Base-by-base conservation (phyloP, 805 yeast genomes). In the Metschnikowia lochheadii region DNA sequence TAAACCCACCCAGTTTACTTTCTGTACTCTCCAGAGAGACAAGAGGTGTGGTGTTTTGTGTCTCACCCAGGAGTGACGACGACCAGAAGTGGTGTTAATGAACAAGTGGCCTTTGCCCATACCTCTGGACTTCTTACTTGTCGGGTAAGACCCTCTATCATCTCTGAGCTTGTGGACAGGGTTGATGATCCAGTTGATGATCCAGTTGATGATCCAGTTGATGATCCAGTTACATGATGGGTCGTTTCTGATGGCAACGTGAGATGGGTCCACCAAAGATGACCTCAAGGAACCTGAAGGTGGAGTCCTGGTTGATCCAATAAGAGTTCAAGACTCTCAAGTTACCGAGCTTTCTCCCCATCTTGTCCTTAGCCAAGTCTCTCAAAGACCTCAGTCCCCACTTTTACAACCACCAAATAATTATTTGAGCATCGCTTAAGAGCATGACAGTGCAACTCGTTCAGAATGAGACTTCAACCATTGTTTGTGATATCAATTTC, bases 161-260 rank as follows among this genome's bases (percentile, higher is more conserved):
- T 94, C 99, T 81, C 99, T 90, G 88, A 89, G 97, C 87, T 94
- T 94, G 96, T 94, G 99, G 63, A 94, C 99, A 71, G 99, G 96
- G n/a, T n/a, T n/a, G n/a, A n/a, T n/a, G n/a, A n/a, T n/a, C n/a
- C n/a, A n/a, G n/a, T n/a, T n/a, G n/a, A n/a, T n/a, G n/a, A n/a
- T n/a, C n/a, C n/a, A n/a, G n/a, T n/a, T n/a, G n/a, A n/a, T n/a
- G n/a, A n/a, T n/a, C n/a, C n/a, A n/a, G 88, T 89, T 88, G 75
- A 80, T 90, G 80, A 94, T 94, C 99, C 99, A 94, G 98, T 94
- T 94, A 96, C 84, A 84, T 80, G 94, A 85, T 67, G 99, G 86
- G 73, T 91, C 97, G 78, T 95, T 88, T 83, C 97, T 90, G 85
- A 94, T 90, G 66, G 97, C 98, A 82, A 87, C 87, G 88, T 94